phyloP scores from a whole-genome alignment of 2,329 filamentous ascomycete genomes.

The Hymenoscyphus scutula region DNA sequence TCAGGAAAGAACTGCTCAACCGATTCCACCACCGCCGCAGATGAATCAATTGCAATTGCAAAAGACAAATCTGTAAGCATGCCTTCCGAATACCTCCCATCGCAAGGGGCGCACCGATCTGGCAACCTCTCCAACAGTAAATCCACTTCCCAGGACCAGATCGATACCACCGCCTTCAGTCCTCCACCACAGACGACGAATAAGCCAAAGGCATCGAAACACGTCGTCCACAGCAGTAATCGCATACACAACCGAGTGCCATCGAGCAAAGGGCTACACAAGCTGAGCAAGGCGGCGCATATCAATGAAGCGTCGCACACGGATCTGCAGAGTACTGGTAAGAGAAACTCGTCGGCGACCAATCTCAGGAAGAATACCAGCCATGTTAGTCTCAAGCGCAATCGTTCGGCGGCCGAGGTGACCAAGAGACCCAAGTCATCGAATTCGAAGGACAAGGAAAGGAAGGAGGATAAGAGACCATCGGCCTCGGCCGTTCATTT shows the following conservation, averaged over 20 bases:
- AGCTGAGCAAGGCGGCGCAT: constrained; percentile 31
- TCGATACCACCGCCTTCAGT: constrained; percentile 24
- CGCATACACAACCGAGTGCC: constrained; percentile 31
- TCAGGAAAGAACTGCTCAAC: constrained; percentile 8
- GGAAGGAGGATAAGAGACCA: constrained; percentile 49
- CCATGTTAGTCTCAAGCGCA: constrained; percentile 56
- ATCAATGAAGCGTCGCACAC: constrained; percentile 30
- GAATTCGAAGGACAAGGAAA: constrained; percentile 29
- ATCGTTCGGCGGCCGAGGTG: constrained; percentile 58
- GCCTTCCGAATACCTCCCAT: constrained; percentile 29
- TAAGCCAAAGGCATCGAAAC: constrained; percentile 32
- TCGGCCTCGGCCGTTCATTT: constrained; percentile 58
- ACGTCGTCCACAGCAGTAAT: constrained; percentile 30
- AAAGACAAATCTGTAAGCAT: constrained; percentile 24
- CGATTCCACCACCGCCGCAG: neutral
- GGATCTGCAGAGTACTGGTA: constrained; percentile 32
- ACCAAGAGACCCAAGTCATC: constrained; percentile 49
- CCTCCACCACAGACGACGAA: constrained; percentile 30
- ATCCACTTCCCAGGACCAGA: constrained; percentile 6
- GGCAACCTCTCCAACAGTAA: constrained; percentile 25
- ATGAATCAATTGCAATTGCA: constrained; percentile 21
- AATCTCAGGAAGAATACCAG: constrained; percentile 48
- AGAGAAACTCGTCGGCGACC: constrained; percentile 31
- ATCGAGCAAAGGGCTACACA: constrained; percentile 33
- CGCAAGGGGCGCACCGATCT: constrained; percentile 27